These are phyloP conservation scores for Jatropha podagrica DNA, from an alignment of 441 rosid genomes.

Conservation along the genomic window DNA sequence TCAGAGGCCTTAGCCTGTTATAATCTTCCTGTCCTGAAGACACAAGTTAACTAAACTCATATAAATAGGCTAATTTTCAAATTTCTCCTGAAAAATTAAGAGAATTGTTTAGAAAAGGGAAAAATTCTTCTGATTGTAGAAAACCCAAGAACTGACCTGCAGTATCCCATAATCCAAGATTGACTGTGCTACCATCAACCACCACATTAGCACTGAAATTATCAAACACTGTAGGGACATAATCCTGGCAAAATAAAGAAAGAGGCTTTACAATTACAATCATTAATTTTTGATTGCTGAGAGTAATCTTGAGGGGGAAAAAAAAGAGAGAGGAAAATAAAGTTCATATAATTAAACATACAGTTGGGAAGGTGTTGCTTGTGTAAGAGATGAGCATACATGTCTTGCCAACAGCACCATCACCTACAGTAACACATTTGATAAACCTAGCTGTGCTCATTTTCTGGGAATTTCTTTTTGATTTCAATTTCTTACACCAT, in stretches of 20 bases:
- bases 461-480: not conserved
- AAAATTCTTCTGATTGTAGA: not conserved
- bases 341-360: constrained; percentile 7
- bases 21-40: constrained; percentile 82
- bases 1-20: constrained; percentile 80
- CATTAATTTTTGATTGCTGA: not conserved
- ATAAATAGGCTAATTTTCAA: not conserved
- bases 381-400: constrained; percentile 57
- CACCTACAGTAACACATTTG: constrained; percentile 75
- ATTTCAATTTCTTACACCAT: constrained; percentile 7
- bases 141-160: constrained; percentile 39
- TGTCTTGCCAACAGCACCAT: constrained; percentile 54
- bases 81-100: not conserved
- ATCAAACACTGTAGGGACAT: constrained; percentile 71
- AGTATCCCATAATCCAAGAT: constrained; percentile 68
- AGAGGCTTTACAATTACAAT: not conserved
- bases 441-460: constrained; percentile 71
- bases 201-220: constrained; percentile 70
- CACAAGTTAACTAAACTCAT: not conserved
- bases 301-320: not conserved
- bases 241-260: constrained; percentile 39
- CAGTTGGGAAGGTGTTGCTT: constrained; percentile 51
- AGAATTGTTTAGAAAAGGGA: not conserved
- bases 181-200: constrained; percentile 62
- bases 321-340: not conserved